Evolutionary conservation across 2,329 filamentous ascomycete species (phyloP), one percentile per base, ranked within the genome.

Genomic region (Penicillium sp.): DNA sequence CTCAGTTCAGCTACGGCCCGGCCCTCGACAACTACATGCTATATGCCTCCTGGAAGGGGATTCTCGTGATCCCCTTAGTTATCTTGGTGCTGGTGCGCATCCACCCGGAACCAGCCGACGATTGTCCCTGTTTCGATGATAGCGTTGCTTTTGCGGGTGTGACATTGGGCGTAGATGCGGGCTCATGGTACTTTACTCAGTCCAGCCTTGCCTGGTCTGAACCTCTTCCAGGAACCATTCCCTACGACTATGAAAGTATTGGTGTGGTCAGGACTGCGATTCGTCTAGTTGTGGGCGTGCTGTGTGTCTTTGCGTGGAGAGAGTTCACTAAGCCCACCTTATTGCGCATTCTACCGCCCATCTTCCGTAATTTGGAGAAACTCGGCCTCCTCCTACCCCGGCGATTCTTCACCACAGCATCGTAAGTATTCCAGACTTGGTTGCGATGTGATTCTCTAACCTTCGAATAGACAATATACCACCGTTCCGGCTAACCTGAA

Each of bases 101-200:
- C 20, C 90, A 98, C 56, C 92, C 92, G 0, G 92, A 98, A 57
- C 92, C 92, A 0, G 92, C 88, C 1, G 92, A 98, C 60, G 87
- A 95, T 61, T 98, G 92, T 52, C 90, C 90, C 3, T 96, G 90
- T 63, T 96, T 93, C 59, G 90, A 96, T 60, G 90, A 96, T 66
- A 94, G 86, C 53, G 86, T 96, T 32, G 82, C 89, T 3, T 96
- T 96, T 64, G 82, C 87, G 13, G 90, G 86, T 1, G 89, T 95
- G 14, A 75, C 94, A 37, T 85, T 95, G 52, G 92, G 92, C 0
- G 71, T 86, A 31, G 84, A 93, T 55, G 66, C 85, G 42, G 90
- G 85, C 7, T 82, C 79, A 6, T 96, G 89, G 90, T 85, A 88
- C 54, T 86, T 85, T 53, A 75, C 76, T 1, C 74, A 73, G 37